Percentiles rank a stretch among this genome's conserved stretches.
phyloP scores from a whole-genome alignment of 108 stramenopile genomes.

The Mediolabrus comicus region DNA sequence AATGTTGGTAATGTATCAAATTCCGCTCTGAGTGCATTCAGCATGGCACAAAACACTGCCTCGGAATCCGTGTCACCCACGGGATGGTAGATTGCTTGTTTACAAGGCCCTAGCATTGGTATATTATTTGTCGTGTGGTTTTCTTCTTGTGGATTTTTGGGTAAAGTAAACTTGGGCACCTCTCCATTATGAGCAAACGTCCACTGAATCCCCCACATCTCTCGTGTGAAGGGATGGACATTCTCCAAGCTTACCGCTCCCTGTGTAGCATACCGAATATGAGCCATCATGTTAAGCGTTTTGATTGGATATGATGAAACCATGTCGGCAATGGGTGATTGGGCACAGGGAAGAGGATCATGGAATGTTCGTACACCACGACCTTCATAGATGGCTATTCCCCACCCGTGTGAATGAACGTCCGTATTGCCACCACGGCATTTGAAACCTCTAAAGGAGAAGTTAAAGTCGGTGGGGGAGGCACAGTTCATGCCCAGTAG shows the following conservation, averaged over 20 bases:
- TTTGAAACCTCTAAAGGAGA: conserved; percentile 73
- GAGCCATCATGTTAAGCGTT: conserved; percentile 84
- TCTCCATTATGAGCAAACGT: conserved; percentile 93
- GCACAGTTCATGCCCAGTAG: conserved; percentile 82
- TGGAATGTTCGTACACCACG: conserved; percentile 73
- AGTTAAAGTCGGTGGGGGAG: conserved; percentile 75
- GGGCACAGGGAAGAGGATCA: conserved; percentile 65
- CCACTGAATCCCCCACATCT: conserved; percentile 85
- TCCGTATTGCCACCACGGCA: conserved; percentile 82
- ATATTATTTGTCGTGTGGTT: conserved; percentile 9
- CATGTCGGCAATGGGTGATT: conserved; percentile 76
- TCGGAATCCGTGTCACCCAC: conserved; percentile 93
- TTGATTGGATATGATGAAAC: conserved; percentile 79
- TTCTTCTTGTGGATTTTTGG: conserved; percentile 25
- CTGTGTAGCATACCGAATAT: conserved; percentile 89
- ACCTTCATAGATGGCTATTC: conserved; percentile 84
- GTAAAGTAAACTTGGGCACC: conserved; percentile 62
- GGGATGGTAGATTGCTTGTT: conserved; percentile 53
- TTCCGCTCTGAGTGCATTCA: conserved; percentile 79
- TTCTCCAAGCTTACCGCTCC: conserved; percentile 79
- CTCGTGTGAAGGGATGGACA: conserved; percentile 90
- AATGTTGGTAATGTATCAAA: conserved; percentile 73
- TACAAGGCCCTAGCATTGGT: conserved; percentile 42
- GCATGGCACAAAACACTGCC: conserved; percentile 88
- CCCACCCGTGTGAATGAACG: conserved; percentile 86